These are phyloP conservation scores for Dioscorea zingiberensis DNA, from an alignment of 106 monocot species.

Conservation along the genomic window DNA sequence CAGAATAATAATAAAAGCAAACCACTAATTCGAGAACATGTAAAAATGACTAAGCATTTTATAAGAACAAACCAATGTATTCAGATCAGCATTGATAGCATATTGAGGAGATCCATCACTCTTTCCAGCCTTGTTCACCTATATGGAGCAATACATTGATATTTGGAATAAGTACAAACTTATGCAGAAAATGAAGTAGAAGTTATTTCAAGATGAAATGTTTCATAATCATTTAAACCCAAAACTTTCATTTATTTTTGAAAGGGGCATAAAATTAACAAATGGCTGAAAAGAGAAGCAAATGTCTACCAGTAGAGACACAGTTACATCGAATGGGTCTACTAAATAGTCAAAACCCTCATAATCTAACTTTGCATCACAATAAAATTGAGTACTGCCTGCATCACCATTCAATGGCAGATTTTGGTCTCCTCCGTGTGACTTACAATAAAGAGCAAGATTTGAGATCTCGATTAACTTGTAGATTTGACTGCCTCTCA, in stretches of 20 bases:
- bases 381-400: conserved; percentile 16
- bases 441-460: conserved; percentile 67
- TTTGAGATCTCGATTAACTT: conserved; percentile 77
- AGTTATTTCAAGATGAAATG: not conserved
- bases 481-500: conserved; percentile 57
- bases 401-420: conserved; percentile 7
- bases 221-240: no score
- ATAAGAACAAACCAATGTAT: conserved; percentile 72
- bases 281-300: not conserved
- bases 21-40: not conserved
- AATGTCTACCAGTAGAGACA: conserved; percentile 61
- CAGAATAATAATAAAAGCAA: not conserved
- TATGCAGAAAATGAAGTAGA: not conserved
- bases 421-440: conserved; percentile 16
- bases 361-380: conserved; percentile 21
- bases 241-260: no score
- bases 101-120: conserved; percentile 66
- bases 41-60: conserved; percentile 26
- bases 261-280: not conserved
- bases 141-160: conserved; percentile 5
- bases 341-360: conserved; percentile 54
- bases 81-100: conserved; percentile 48
- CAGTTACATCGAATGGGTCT: conserved; percentile 60
- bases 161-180: not conserved
- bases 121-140: conserved; percentile 81